phyloP scores from a whole-genome alignment of 371 early-diverging fungal genomes.

The Zopfochytrium polystomum region DNA sequence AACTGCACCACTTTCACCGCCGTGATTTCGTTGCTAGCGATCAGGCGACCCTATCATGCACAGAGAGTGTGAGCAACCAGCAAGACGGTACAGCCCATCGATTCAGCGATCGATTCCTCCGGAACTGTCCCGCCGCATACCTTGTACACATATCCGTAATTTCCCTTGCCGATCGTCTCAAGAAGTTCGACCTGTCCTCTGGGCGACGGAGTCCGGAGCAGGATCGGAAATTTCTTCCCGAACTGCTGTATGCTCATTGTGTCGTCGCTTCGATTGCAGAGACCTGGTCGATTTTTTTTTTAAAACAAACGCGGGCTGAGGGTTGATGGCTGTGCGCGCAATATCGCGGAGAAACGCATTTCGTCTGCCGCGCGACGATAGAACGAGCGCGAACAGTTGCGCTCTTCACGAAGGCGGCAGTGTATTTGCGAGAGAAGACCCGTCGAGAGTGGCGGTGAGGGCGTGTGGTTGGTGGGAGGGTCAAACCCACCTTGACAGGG shows the following conservation, averaged over 20 bases:
- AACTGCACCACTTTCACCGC: constrained; percentile 58
- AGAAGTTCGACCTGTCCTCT: constrained; percentile 56
- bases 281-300: too few species aligned
- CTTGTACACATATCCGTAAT: constrained; percentile 60
- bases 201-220: constrained; percentile 49
- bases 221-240: constrained; percentile 55
- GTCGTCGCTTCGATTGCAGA: background rate
- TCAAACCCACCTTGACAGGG: too few species aligned
- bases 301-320: too few species aligned
- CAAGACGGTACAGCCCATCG: background rate
- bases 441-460: too few species aligned
- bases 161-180: constrained; percentile 60
- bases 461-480: too few species aligned
- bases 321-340: too few species aligned
- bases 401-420: too few species aligned
- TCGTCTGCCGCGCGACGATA: too few species aligned
- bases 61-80: background rate
- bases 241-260: constrained; percentile 49
- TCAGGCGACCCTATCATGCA: constrained; percentile 39
- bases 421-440: too few species aligned
- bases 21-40: constrained; percentile 55
- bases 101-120: background rate
- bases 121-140: too few species aligned
- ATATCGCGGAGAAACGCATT: too few species aligned
- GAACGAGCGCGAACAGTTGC: too few species aligned